phyloP scores from a whole-genome alignment of 441 rosid species.

The Erodium texanum region DNA sequence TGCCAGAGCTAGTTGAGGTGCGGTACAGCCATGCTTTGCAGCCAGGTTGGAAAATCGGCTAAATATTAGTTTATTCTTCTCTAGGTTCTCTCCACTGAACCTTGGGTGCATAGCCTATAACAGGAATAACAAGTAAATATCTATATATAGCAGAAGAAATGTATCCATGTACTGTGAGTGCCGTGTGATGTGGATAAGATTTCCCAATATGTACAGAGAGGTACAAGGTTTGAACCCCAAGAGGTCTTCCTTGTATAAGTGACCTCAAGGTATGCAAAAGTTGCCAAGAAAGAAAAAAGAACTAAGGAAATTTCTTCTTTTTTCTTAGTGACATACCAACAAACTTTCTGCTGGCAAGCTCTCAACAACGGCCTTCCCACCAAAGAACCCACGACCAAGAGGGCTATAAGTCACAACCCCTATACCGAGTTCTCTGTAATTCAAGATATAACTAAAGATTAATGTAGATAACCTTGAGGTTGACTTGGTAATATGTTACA shows the following conservation, averaged over 20 bases:
- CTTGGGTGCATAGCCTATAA: slow-evolving; percentile 28
- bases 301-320: neutral
- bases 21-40: slow-evolving; percentile 29
- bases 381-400: slow-evolving; percentile 42
- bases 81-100: slow-evolving; percentile 32
- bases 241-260: too few species aligned
- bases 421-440: slow-evolving; percentile 38
- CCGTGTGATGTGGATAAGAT: neutral
- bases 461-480: too few species aligned
- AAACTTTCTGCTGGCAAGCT: slow-evolving; percentile 23
- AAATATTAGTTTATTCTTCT: slow-evolving; percentile 39
- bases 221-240: neutral
- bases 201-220: neutral
- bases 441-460: neutral
- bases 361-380: slow-evolving; percentile 38
- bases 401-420: slow-evolving; percentile 43
- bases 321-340: slow-evolving; percentile 22
- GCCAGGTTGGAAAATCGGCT: slow-evolving; percentile 28
- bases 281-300: neutral
- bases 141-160: neutral
- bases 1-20: slow-evolving; percentile 46
- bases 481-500: neutral
- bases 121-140: slow-evolving; percentile 1
- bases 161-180: neutral
- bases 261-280: neutral